Base-by-base conservation (phyloP, 148 eudicot genomes). In the Amaranthus palmeri region DNA sequence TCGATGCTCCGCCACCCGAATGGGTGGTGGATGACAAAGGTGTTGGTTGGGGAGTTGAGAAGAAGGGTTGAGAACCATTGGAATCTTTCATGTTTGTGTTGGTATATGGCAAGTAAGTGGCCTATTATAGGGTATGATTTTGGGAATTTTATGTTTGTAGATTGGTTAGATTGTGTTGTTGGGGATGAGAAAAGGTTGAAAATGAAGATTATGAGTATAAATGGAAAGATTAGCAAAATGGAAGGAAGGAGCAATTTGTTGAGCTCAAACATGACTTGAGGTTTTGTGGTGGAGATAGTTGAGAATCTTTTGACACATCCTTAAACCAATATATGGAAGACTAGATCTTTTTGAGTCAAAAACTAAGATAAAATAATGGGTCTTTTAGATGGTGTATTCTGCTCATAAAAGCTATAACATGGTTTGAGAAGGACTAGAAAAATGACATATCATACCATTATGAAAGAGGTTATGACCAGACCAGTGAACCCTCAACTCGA, bases 61-160 rank as follows among this genome's bases (percentile, higher is more conserved):
- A 76, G 8, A 5, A 76, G 79, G 49, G n/a, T 76, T 13, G 74
- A 14, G 4, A 76, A 7, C 74, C 79, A 76, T 49, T 49, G 58
- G 4, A 76, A 71, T 53, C 69, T 69, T 25, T 71, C 64, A 11
- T 47, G 17, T 41, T 71, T 71, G 17, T 70, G 74, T n/a, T 71
- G 65, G 65, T 54, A 56, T 6, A 71, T 25, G 58, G 75, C 65
- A 5, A 76, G 55, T n/a, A 70, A n/a, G 18, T 76, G 75, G 1
- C 79, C 79, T 45, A 76, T 70, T 10, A 76, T 8, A 64, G 79
- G 79, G 70, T 76, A 76, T 13, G 79, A 54, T 54, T 54, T 76
- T 12, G 79, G 79, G 4, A 61, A 41, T 10, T 54, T 8, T 6
- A 17, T 0, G 15, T 47, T 57, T 45, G 70, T 60, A 60, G 49